Percentiles rank a stretch among this genome's conserved stretches.
Evolutionary conservation across 352 stramenopile species (phyloP).

Genomic region (Pythium dissimile): DNA sequence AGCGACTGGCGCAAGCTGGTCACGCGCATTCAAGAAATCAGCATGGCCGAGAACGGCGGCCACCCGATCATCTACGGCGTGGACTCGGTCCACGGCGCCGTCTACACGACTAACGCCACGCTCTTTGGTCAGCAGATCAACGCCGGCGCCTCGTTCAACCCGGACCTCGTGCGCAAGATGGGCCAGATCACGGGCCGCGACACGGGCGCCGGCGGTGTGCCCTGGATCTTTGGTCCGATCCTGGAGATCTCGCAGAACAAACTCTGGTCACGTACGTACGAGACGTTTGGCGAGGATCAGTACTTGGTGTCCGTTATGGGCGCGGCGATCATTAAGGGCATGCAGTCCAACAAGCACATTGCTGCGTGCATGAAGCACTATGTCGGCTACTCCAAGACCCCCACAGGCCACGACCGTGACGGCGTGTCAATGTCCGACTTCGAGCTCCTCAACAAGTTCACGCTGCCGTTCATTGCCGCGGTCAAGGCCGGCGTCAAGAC

Average conservation of each 20-base stretch:
- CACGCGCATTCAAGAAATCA: conserved; percentile 52
- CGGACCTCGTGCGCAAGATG: conserved; percentile 35
- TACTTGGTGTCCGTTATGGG: conserved; percentile 53
- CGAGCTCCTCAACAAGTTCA: conserved; percentile 84
- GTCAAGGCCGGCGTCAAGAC: conserved; percentile 82
- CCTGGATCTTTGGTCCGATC: conserved; percentile 81
- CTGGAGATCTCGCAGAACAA: conserved; percentile 60
- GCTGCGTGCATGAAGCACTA: conserved; percentile 78
- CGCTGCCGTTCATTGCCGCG: conserved; percentile 75
- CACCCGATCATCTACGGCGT: conserved; percentile 65
- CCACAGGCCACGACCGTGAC: conserved; percentile 78
- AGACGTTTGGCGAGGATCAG: conserved; percentile 87
- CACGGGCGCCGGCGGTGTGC: conserved; percentile 57
- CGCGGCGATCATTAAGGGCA: conserved; percentile 36
- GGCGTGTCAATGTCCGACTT: conserved; percentile 72
- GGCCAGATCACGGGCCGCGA: conserved; percentile 54
- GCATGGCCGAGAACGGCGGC: conserved; percentile 32
- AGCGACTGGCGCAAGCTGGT: conserved; percentile 51
- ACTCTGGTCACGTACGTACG: conserved; percentile 67
- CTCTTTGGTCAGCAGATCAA: conserved; percentile 79
- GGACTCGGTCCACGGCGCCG: conserved; percentile 70
- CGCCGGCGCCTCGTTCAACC: conserved; percentile 71
- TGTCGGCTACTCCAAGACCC: conserved; percentile 85
- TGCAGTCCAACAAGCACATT: conserved; percentile 30
- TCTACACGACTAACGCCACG: conserved; percentile 57